Base-by-base conservation (phyloP, 2,329 filamentous ascomycete species). In the Colletotrichum chlorophyti region DNA sequence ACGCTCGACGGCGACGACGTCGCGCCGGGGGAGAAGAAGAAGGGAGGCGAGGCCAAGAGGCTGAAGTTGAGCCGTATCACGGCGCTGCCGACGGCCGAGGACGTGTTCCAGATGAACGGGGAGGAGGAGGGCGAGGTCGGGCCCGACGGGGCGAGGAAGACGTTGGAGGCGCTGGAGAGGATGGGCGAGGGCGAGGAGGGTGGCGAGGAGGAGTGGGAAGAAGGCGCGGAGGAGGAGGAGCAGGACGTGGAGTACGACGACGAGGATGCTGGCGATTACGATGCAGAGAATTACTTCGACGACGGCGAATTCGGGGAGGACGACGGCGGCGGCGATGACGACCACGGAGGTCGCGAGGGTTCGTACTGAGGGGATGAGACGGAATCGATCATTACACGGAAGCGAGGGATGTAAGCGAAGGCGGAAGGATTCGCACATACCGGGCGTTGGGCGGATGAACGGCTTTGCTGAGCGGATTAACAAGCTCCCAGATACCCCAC, bases 271-370 rank as follows among this genome's bases (percentile, higher is more conserved):
- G 83, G 84, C 7, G 84, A 86, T 60, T 87, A 87, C 66, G 80
- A 86, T 40, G 84, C 84, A 3, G 84, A 87, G 65, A 77, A 77
- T 9, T 86, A 86, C 71, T 86, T 86, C 66, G 83, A 86, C 59
- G 82, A 79, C 21, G 82, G 82, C 11, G 81, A 83, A 60, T 82
- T 84, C 21, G 78, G 82, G 49, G 78, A 79, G 31, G 79, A 81
- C 19, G 81, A 82, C 42, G 79, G 79, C 43, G 81, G 76, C 4
- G 79, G 79, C 9, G 79, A 79, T 7, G 83, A 82, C 21, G 83
- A 82, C 29, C 81, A 74, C 35, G 76, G 77, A 4, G 55, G 45
- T 14, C 31, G 38, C 11, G 49, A 60, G 3, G 57, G 57, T 9
- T 60, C 57, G 15, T 60, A 60, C 24, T 60, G 73, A 64, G 32